Percentiles rank a stretch among this genome's conserved stretches.
Conservation (phyloP, 805 yeast species). For the Nakazawaea pomicola region DNA sequence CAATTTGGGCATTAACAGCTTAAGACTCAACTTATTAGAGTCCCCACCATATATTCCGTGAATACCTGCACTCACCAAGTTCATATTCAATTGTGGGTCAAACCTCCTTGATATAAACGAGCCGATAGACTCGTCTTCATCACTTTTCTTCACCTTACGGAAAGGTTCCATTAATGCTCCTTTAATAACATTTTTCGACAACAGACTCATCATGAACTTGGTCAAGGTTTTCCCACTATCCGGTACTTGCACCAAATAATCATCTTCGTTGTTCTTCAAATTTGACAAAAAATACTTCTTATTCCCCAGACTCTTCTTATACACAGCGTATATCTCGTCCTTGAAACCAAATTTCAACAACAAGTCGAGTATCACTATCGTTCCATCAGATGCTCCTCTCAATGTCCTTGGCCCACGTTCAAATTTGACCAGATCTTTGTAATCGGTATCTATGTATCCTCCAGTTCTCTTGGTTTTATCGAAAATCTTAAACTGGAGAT, state of each 20-base stretch:
- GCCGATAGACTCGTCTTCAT: constrained; percentile 67
- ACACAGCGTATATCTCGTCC: constrained; percentile 55
- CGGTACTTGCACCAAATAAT: constrained; percentile 52
- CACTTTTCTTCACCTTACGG: constrained; percentile 21
- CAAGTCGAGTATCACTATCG: constrained; percentile 60
- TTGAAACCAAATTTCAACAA: constrained; percentile 42
- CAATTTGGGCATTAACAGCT: constrained; percentile 51
- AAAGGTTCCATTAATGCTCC: constrained; percentile 52
- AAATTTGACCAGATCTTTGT: constrained; percentile 30
- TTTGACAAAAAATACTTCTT: constrained; percentile 58
- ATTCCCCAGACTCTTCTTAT: constrained; percentile 57
- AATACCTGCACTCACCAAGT: constrained; percentile 72
- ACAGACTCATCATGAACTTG: constrained; percentile 34
- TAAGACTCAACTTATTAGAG: constrained; percentile 56
- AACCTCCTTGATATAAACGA: constrained; percentile 66
- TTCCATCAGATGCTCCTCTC: constrained; percentile 78
- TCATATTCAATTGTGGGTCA: constrained; percentile 47
- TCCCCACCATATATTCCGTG: constrained; percentile 96
- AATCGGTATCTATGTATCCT: constrained; percentile 69
- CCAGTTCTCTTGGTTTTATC: constrained; percentile 59
- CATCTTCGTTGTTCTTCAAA: constrained; percentile 17
- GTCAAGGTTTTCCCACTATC: constrained; percentile 30
- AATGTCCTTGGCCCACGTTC: constrained; percentile 93
- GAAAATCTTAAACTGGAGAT: constrained; percentile 54
- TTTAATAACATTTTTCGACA: constrained; percentile 37